phyloP scores from a whole-genome alignment of 805 yeast genomes.

The Metschnikowia borealis region DNA sequence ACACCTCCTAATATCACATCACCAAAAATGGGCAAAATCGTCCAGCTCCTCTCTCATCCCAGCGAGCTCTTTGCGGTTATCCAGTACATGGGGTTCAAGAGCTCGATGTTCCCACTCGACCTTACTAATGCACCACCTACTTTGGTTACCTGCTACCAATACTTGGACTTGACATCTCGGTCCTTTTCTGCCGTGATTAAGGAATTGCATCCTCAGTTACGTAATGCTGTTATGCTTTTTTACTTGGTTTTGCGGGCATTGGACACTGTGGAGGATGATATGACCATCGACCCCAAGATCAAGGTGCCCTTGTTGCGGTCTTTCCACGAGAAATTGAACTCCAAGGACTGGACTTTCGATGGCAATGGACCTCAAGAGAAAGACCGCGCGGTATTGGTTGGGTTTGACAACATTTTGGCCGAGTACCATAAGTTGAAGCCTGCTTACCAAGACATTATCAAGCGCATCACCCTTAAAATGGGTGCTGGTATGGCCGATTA shows the following conservation, averaged over 20 bases:
- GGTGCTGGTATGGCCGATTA: conserved; percentile 98
- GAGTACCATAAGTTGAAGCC: conserved; percentile 74
- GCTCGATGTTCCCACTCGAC: conserved; percentile 49
- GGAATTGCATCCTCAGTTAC: conserved; percentile 86
- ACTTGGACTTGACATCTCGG: conserved; percentile 71
- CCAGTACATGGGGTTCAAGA: conserved; percentile 53
- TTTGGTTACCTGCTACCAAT: conserved; percentile 60
- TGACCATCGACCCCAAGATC: conserved; percentile 67
- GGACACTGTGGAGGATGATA: conserved; percentile 95
- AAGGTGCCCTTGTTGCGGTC: conserved; percentile 72
- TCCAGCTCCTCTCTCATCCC: conserved; percentile 65
- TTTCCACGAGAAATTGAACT: conserved; percentile 60
- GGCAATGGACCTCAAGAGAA: conserved; percentile 73
- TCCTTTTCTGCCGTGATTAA: conserved; percentile 92
- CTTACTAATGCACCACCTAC: conserved; percentile 22
- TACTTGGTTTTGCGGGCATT: conserved; percentile 84
- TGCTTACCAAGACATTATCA: conserved; percentile 72
- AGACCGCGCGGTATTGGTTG: conserved; percentile 77
- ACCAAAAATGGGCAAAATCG: conserved; percentile 52
- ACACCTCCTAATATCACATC: not conserved
- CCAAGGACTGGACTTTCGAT: conserved; percentile 75
- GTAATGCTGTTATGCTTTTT: conserved; percentile 77
- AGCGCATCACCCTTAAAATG: conserved; percentile 78
- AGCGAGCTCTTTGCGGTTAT: conserved; percentile 64
- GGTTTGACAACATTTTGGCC: conserved; percentile 63